Percentiles rank a stretch among this genome's conserved stretches.
Evolutionary conservation across 2,329 filamentous ascomycete genomes (phyloP).

Genomic region (Pseudogymnoascus sp.): DNA sequence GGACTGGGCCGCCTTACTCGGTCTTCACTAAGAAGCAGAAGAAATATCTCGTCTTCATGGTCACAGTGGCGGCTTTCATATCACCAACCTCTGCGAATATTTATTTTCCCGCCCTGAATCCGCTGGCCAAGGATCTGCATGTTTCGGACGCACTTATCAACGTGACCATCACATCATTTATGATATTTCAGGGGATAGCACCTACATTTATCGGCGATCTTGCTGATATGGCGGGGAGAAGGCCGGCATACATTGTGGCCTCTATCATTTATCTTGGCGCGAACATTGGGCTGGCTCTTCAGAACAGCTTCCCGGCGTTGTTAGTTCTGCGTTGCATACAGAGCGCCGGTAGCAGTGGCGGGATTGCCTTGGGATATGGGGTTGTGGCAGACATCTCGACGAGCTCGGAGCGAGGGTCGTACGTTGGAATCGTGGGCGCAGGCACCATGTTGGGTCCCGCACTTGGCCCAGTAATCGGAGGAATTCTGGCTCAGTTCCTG

Average conservation of each 20-base stretch:
- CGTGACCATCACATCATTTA: constrained; percentile 10
- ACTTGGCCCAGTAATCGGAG: constrained; percentile 36
- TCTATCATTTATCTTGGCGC: constrained; percentile 43
- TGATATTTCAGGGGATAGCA: constrained; percentile 5
- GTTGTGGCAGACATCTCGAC: constrained; percentile 65
- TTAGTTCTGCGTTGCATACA: constrained; percentile 1
- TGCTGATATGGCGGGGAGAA: constrained; percentile 41
- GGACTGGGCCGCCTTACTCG: constrained; percentile 24
- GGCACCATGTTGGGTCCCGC: constrained; percentile 41
- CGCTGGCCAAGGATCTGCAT: not conserved
- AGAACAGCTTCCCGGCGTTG: constrained; percentile 35
- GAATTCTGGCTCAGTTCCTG: constrained; percentile 34
- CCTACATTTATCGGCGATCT: constrained; percentile 8
- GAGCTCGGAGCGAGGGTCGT: constrained; percentile 60
- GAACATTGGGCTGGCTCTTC: constrained; percentile 42
- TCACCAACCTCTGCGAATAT: constrained; percentile 18
- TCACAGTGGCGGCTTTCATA: constrained; percentile 33
- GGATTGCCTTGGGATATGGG: constrained; percentile 61
- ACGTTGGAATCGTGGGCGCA: constrained; percentile 53
- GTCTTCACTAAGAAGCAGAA: constrained; percentile 30
- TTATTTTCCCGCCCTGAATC: not conserved
- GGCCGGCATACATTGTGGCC: constrained; percentile 42
- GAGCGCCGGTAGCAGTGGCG: constrained; percentile 34
- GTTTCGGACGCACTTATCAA: constrained; percentile 9
- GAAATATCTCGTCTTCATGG: constrained; percentile 45